Evolutionary conservation across 192 early-diverging fungal genomes (phyloP), one percentile per base, ranked within the genome.

Genomic region (Umbelopsis ramanniana): DNA sequence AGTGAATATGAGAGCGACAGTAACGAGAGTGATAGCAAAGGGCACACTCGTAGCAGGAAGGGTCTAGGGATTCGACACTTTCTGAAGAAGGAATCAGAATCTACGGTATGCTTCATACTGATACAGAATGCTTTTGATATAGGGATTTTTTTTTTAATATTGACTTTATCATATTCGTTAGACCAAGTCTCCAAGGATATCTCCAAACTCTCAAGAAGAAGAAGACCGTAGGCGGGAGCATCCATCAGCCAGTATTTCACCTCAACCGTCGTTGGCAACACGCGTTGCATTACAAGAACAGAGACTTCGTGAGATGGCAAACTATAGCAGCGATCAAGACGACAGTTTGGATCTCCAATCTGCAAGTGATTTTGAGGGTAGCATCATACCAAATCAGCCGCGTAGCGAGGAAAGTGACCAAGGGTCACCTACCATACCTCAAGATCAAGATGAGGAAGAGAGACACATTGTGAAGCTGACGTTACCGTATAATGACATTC

Each of bases 221-320:
- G 57, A 63, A 35, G 57, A 29, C 0, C 17, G 7, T 19, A 29
- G 33, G 17, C 26, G 19, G 11, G 57, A 63, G 6, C 10, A 7
- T 29, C 26, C 33, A 19, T 33, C 57, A 2, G 57, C 33, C 11
- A 35, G 26, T 29, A 7, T 63, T 5, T 63, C 57, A 15, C 15
- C 57, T 63, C 29, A 35, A 6, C 9, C 57, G 3, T 63, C 57
- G 17, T 14, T 63, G 12, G 33, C 24, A 38, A 19, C 57, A 37
- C 57, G 57, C 3, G 57, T 63, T 37, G 57, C 57, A 35, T 63
- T 63, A 11, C 57, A 63, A 19, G 57, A 63, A 19, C 57, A 63
- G 14, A 63, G 17, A n/a, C 17, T 63, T 12, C 23, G 57, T 29
- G 57, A 63, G 11, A 63, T 63, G 57, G 57, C 33, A 29, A 29